Evolutionary conservation across 1,284 basidiomycete genomes (phyloP).

Genomic region (Volvariella surrecta): DNA sequence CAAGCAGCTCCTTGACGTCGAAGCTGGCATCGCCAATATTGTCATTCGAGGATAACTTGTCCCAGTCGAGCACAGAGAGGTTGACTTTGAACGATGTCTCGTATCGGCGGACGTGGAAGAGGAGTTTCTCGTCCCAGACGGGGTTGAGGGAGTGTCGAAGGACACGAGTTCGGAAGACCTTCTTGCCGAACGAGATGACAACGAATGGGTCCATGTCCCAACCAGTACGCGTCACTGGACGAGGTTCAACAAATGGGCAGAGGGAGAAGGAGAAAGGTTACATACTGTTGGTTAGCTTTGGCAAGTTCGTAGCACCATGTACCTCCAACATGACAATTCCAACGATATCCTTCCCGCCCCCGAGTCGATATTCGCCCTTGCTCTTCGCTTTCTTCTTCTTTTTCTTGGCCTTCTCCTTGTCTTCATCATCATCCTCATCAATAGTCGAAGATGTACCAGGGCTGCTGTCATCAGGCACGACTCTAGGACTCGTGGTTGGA

Average conservation of each 20-base stretch:
- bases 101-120: slow-evolving; percentile 90
- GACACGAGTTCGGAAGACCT: slow-evolving; percentile 91
- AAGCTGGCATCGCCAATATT: slow-evolving; percentile 73
- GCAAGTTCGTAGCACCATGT: slow-evolving; percentile 71
- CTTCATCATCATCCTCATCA: slow-evolving; percentile 3
- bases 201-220: slow-evolving; percentile 99
- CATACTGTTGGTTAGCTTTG: slow-evolving; percentile 81
- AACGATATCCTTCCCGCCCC: slow-evolving; percentile 67
- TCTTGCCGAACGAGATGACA: slow-evolving; percentile 93
- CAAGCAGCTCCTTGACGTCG: slow-evolving; percentile 64
- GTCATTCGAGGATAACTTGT: slow-evolving; percentile 87
- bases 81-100: slow-evolving; percentile 75
- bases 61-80: slow-evolving; percentile 88
- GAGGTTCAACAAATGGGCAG: background rate
- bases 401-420: slow-evolving; percentile 10
- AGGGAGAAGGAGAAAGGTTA: slow-evolving; percentile 12
- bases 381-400: slow-evolving; percentile 21
- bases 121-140: slow-evolving; percentile 90
- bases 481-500: background rate
- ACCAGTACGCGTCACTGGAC: slow-evolving; percentile 68
- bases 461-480: too few species aligned
- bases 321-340: slow-evolving; percentile 89
- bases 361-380: slow-evolving; percentile 53
- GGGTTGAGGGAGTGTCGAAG: slow-evolving; percentile 88
- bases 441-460: too few species aligned